These are phyloP conservation scores for Paramecium sexaurelia DNA, from an alignment of 73 alveolate species.

Conservation along the genomic window DNA sequence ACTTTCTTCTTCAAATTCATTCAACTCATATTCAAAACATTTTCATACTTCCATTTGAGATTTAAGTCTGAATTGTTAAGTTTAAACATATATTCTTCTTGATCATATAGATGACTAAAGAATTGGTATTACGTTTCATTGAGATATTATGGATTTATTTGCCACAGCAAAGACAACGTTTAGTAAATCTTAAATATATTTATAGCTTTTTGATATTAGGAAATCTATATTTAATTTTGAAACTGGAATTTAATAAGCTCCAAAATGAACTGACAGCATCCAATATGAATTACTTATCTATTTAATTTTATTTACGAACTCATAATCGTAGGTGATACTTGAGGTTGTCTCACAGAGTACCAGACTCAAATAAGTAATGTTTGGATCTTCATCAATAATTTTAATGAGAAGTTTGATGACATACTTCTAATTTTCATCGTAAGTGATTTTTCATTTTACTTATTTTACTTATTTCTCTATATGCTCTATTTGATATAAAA, in stretches of 20 bases:
- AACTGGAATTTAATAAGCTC: slow-evolving; percentile 72
- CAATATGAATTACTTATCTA: slow-evolving; percentile 57
- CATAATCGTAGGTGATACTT: slow-evolving; percentile 46
- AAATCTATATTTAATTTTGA: slow-evolving; percentile 61
- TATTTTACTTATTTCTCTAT: slow-evolving; percentile 73
- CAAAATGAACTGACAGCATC: slow-evolving; percentile 80
- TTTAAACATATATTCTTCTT: slow-evolving; percentile 66
- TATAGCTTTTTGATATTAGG: slow-evolving; percentile 72
- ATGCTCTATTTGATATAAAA: slow-evolving; percentile 72
- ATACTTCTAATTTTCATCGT: slow-evolving; percentile 68
- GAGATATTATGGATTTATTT: slow-evolving; percentile 21
- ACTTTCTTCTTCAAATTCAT: slow-evolving; percentile 74
- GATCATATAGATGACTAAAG: slow-evolving; percentile 76
- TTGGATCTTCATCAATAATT: slow-evolving; percentile 61
- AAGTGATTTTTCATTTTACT: slow-evolving; percentile 50
- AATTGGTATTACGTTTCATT: slow-evolving; percentile 73
- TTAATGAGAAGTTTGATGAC: slow-evolving; percentile 67
- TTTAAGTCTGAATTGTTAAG: slow-evolving; percentile 75
- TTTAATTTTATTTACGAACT: background rate
- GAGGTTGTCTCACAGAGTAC: slow-evolving; percentile 84
- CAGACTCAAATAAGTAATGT: slow-evolving; percentile 72
- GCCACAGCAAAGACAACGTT: slow-evolving; percentile 78
- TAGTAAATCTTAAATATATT: slow-evolving; percentile 75
- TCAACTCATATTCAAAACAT: slow-evolving; percentile 73
- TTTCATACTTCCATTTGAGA: slow-evolving; percentile 79